These are phyloP conservation scores for Chrysoporthe cubensis DNA, from an alignment of 2,329 filamentous ascomycete species.

Conservation along the genomic window DNA sequence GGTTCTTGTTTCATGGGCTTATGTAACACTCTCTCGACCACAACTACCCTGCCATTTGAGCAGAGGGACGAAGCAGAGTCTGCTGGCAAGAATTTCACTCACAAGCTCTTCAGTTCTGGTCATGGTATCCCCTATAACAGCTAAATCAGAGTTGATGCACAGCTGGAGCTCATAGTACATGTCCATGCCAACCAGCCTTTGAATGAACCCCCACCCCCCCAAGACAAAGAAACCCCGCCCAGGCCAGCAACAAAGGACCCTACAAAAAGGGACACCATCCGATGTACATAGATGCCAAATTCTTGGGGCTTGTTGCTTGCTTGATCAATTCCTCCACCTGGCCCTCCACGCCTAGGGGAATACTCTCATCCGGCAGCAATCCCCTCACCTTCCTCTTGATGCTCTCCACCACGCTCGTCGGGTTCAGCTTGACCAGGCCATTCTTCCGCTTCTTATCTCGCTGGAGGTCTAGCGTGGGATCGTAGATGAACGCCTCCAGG, in stretches of 20 bases:
- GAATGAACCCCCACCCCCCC: background rate
- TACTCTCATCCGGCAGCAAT: conserved; percentile 81
- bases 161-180: background rate
- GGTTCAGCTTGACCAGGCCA: conserved; percentile 54
- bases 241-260: background rate
- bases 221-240: too few species aligned
- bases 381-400: conserved; percentile 87
- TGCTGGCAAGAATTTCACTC: too few species aligned
- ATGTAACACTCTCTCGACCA: background rate
- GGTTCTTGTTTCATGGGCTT: background rate
- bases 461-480: conserved; percentile 92
- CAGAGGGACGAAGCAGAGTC: background rate
- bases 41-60: background rate
- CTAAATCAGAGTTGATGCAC: background rate
- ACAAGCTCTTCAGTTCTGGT: too few species aligned
- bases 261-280: conserved; percentile 76
- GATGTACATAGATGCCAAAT: conserved; percentile 94
- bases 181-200: background rate
- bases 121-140: background rate
- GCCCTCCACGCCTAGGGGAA: conserved; percentile 91
- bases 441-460: conserved; percentile 65
- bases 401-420: conserved; percentile 81
- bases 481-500: conserved; percentile 94
- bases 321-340: conserved; percentile 96
- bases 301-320: conserved; percentile 78